phyloP scores from a whole-genome alignment of 208 protist species.

The Crithidia bombi region DNA sequence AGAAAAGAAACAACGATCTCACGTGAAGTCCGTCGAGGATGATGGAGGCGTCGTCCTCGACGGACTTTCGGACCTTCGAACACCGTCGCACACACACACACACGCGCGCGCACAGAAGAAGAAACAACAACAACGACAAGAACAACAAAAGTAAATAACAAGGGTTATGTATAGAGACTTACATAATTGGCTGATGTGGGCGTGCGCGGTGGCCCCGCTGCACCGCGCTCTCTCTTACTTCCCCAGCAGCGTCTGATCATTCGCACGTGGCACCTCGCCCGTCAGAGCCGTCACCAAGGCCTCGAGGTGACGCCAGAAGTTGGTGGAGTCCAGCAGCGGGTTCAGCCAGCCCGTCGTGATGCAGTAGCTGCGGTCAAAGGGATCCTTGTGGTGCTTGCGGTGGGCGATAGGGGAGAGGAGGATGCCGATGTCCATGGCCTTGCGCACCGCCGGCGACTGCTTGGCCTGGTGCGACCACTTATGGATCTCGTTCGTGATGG shows the following conservation, averaged over 20 bases:
- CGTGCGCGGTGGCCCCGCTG: no score
- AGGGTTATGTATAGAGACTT: no score
- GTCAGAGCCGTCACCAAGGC: slow-evolving; percentile 77
- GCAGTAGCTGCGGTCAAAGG: slow-evolving; percentile 93
- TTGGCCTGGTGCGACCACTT: slow-evolving; percentile 93
- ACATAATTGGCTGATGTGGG: no score
- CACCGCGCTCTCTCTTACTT: no score
- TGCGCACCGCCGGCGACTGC: slow-evolving; percentile 58
- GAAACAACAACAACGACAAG: no score
- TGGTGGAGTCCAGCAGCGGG: slow-evolving; percentile 75
- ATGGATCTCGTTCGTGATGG: slow-evolving; percentile 94
- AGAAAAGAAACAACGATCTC: no score
- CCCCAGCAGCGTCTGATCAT: slow-evolving; percentile 82
- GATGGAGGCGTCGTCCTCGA: no score
- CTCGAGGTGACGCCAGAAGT: slow-evolving; percentile 92
- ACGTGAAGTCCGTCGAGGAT: no score
- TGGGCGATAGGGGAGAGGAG: slow-evolving; percentile 87
- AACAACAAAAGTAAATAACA: no score
- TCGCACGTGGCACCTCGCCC: slow-evolving; percentile 78
- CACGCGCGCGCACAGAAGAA: no score
- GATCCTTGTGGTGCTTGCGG: slow-evolving; percentile 91
- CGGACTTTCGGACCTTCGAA: no score
- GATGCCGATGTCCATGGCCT: slow-evolving; percentile 74
- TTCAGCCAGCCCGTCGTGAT: slow-evolving; percentile 97
- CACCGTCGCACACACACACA: no score